phyloP scores from a whole-genome alignment of 2,329 filamentous ascomycete species.

The Colletotrichum endophyticum region DNA sequence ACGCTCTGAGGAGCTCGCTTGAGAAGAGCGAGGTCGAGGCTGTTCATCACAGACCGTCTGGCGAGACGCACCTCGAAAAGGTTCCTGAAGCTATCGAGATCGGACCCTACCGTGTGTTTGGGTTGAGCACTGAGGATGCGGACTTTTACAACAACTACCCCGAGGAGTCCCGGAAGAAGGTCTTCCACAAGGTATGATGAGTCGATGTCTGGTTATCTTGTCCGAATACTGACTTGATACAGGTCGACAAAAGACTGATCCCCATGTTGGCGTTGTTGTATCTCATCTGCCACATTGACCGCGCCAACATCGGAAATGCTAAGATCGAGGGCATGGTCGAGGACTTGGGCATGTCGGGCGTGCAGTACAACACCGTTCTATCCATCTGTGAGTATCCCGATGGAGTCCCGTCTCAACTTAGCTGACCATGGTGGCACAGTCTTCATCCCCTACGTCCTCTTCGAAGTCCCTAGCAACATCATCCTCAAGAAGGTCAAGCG shows the following conservation, averaged over 20 bases:
- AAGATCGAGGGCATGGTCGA: slow-evolving; percentile 46
- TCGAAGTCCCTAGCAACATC: slow-evolving; percentile 69
- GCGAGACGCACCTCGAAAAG: slow-evolving; percentile 13
- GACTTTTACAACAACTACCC: slow-evolving; percentile 33
- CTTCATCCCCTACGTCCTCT: slow-evolving; percentile 71
- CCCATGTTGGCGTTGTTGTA: slow-evolving; percentile 63
- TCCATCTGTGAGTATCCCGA: slow-evolving; percentile 66
- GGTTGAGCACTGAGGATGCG: slow-evolving; percentile 30
- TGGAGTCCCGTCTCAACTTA: accelerated
- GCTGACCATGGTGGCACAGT: slow-evolving; percentile 31
- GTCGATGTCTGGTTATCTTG: no score
- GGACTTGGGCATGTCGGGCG: slow-evolving; percentile 54
- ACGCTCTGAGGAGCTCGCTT: slow-evolving; percentile 4
- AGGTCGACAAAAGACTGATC: slow-evolving; percentile 25
- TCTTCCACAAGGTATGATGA: slow-evolving; percentile 23
- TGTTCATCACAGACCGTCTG: neutral
- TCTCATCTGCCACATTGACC: slow-evolving; percentile 61
- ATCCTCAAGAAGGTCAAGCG: slow-evolving; percentile 64
- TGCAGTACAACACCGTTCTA: slow-evolving; percentile 55
- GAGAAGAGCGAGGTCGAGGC: slow-evolving; percentile 15
- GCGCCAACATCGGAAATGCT: slow-evolving; percentile 56
- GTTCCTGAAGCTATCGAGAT: slow-evolving; percentile 26
- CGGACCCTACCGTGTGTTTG: slow-evolving; percentile 32
- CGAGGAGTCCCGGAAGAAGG: slow-evolving; percentile 26
- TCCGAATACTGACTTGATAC: neutral